phyloP scores from a whole-genome alignment of 2,329 filamentous ascomycete genomes.

The Phyllosticta citriasiana region DNA sequence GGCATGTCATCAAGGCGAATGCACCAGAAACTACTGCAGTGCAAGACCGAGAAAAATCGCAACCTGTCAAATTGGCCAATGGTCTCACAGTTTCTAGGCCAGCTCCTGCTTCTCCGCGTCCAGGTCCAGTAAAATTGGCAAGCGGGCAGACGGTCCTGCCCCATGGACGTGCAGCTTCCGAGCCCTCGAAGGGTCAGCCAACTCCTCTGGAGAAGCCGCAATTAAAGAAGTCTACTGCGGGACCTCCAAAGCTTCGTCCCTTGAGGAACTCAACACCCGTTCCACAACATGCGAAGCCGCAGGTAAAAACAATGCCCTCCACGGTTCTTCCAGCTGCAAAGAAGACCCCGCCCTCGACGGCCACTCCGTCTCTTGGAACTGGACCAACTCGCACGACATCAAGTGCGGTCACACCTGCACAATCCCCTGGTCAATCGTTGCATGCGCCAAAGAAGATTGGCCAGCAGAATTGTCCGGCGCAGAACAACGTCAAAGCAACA shows the following conservation, averaged over 20 bases:
- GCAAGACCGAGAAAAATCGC: neutral
- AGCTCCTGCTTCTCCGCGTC: neutral
- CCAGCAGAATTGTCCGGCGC: neutral
- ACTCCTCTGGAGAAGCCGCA: neutral
- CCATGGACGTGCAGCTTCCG: neutral
- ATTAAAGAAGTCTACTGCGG: neutral
- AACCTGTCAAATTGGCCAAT: slow-evolving; percentile 1
- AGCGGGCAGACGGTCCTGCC: neutral
- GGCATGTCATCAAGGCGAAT: neutral
- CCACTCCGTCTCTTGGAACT: neutral
- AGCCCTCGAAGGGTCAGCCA: neutral
- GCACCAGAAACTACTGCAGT: neutral
- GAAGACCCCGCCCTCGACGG: neutral
- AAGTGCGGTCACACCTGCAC: neutral
- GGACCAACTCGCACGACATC: neutral
- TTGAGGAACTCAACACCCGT: neutral
- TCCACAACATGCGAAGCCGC: neutral
- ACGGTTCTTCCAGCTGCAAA: neutral
- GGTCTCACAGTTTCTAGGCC: neutral
- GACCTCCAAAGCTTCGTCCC: neutral
- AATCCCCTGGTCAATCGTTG: neutral
- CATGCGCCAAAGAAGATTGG: neutral
- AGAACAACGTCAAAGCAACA: neutral
- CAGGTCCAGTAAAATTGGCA: slow-evolving; percentile 2
- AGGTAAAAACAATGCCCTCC: neutral